phyloP scores from a whole-genome alignment of 331 rosid genomes.

The Rhamnella rubrinervis region DNA sequence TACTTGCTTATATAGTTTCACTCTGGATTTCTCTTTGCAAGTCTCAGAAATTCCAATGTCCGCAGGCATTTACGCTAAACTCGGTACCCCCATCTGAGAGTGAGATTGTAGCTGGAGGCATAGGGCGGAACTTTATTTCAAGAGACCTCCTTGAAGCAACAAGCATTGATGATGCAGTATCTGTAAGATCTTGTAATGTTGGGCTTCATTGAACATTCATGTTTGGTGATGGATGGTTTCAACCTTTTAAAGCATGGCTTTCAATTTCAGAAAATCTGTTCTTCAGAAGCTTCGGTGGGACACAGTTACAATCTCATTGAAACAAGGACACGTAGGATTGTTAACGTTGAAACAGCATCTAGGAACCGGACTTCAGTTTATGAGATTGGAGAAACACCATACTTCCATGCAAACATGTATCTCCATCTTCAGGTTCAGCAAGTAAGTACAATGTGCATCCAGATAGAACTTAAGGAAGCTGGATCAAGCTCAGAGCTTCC shows the following conservation, averaged over 20 bases:
- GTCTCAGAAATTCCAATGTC: not conserved
- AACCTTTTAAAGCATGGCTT: slow-evolving; percentile 23
- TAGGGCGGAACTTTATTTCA: slow-evolving; percentile 75
- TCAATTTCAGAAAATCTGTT: slow-evolving; percentile 59
- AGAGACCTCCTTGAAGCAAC: slow-evolving; percentile 82
- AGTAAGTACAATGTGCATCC: slow-evolving; percentile 25
- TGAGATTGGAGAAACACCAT: slow-evolving; percentile 60
- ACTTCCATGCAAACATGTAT: slow-evolving; percentile 70
- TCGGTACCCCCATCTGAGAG: slow-evolving; percentile 68
- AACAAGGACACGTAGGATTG: slow-evolving; percentile 45
- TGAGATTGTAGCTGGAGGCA: slow-evolving; percentile 71
- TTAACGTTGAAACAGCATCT: slow-evolving; percentile 78
- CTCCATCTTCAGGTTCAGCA: slow-evolving; percentile 63
- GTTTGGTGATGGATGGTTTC: not conserved
- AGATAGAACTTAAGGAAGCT: not conserved
- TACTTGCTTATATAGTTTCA: not conserved
- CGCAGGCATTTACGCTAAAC: slow-evolving; percentile 74
- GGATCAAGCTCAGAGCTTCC: not conserved
- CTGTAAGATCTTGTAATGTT: slow-evolving; percentile 33
- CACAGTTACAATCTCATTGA: slow-evolving; percentile 82
- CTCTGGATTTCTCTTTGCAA: not conserved
- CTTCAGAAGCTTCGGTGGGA: slow-evolving; percentile 62
- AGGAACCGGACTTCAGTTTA: slow-evolving; percentile 48
- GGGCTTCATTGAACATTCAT: not conserved
- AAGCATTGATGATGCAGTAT: slow-evolving; percentile 63